Conservation (phyloP, 805 yeast species). For the Starmera quercuum region DNA sequence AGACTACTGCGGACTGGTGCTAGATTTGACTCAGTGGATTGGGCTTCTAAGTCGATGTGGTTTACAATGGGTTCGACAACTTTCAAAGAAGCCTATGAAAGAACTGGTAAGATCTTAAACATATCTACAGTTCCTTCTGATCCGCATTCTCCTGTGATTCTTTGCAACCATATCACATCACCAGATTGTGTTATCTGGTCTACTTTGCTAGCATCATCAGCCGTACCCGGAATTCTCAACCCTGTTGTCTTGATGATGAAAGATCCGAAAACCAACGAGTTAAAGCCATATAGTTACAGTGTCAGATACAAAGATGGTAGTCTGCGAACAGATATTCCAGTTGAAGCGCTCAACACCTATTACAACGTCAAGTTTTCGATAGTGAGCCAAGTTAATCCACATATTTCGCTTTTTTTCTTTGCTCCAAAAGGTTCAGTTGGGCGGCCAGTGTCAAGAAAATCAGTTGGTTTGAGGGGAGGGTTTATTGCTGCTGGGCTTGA, state of each 20-base stretch:
- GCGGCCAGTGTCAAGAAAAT: conserved; percentile 57
- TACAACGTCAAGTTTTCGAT: conserved; percentile 70
- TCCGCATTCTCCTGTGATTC: conserved; percentile 72
- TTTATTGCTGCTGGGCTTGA: conserved; percentile 67
- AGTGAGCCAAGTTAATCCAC: conserved; percentile 82
- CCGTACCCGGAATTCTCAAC: conserved; percentile 75
- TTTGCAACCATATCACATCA: conserved; percentile 69
- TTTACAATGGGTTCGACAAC: conserved; percentile 70
- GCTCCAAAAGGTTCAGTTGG: conserved; percentile 81
- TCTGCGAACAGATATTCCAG: conserved; percentile 70
- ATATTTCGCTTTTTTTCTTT: conserved; percentile 64
- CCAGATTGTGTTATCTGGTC: conserved; percentile 84
- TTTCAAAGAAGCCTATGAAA: conserved; percentile 57
- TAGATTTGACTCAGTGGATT: conserved; percentile 62
- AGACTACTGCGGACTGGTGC: conserved; percentile 75
- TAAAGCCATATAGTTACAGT: conserved; percentile 67
- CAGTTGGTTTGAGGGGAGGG: conserved; percentile 67
- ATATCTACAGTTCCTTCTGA: conserved; percentile 78
- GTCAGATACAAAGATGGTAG: conserved; percentile 74
- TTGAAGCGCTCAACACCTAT: conserved; percentile 64
- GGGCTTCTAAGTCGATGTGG: conserved; percentile 66
- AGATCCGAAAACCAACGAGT: conserved; percentile 25
- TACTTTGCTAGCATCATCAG: conserved; percentile 65
- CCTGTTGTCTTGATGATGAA: conserved; percentile 79
- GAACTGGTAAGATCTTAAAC: conserved; percentile 66